Evolutionary conservation across 768 basidiomycete genomes (phyloP), one percentile per base, ranked within the genome.

Genomic region (Stropharia rugosoannulata): DNA sequence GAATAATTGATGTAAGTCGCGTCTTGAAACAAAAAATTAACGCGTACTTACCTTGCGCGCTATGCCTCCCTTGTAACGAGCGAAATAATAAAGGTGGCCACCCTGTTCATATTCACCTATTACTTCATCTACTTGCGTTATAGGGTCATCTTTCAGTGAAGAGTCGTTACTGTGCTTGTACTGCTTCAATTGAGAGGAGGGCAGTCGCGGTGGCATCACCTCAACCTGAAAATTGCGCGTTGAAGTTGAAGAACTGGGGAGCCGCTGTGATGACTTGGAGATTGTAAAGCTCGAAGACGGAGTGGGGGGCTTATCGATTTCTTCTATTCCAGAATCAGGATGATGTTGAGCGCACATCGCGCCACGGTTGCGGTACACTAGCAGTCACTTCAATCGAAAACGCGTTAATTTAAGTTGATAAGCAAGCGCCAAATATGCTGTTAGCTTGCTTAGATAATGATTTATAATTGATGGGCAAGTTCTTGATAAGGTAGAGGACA

Each of bases 41-140:
- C 19, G 44, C 25, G 44, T 25, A 42, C 58, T 54, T 56, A 87
- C 89, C 72, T 79, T 84, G 61, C 80, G 75, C 10, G 80, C 77
- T 27, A 83, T 77, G n/a, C 84, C 87, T 45, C 78, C 78, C 43
- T 71, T 68, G 59, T 78, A 80, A 36, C 81, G 78, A 41, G 83
- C 88, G 68, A 80, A 91, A 65, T 84, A 89, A 63, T 77, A 87
- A 15, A 73, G 64, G n/a, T 67, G 64, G 18, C 60, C 63, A 6
- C 64, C 69, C 4, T 77, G 69, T 10, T 60, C 50, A 57, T 79
- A 77, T 64, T 89, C 84, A 6, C 87, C 87, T 56, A 89, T 77
- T 25, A 90, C 73, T 58, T 81, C 75, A 57, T 73, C 70, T 7
- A 75, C 57, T 15, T 63, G 59, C n/a, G 74, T 63, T 39, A 75